Base-by-base conservation (phyloP, 2,329 filamentous ascomycete species). In the Rutstroemia sp. region DNA sequence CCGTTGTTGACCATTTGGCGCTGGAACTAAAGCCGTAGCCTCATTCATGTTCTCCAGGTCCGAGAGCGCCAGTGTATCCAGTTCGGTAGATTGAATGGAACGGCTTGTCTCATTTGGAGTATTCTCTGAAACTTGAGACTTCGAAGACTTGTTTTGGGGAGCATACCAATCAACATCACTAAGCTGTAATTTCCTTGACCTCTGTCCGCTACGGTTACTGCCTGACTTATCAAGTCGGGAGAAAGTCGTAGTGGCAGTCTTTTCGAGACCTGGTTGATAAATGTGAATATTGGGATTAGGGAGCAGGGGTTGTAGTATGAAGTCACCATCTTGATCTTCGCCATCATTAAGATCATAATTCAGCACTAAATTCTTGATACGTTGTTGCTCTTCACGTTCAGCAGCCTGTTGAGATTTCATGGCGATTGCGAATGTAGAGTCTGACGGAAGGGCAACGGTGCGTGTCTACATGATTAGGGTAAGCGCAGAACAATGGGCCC, bases 91-190 rank as follows among this genome's bases (percentile, higher is more conserved):
- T 7, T 36, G 6, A 2, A n/a, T n/a, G 19, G 10, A 17, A 40
- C 21, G 30, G 25, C 30, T 45, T 34, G 23, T 30, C 40, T 51
- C 36, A 25, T 30, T 54, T 45, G 38, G 48, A 51, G 34, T 25
- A 40, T 40, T 48, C 45, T 54, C 56, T 61, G 59, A 56, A 60
- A 49, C 48, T 51, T 55, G 57, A 50, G 51, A 60, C 57, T 58
- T 45, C 54, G 57, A 52, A 58, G 54, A 55, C 55, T 57, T 65
- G 48, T 54, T 59, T 49, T 63, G 64, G 56, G 62, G 55, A 58
- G 63, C 77, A 76, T 92, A 96, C 94, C 94, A 99, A 73, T 99
- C 92, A 71, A 99, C 89, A 73, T 99, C 94, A 73, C 90, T 96
- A 58, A 97, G 81, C 71, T 97, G 92, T 59, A 99, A 78, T 73